Evolutionary conservation across 805 yeast genomes (phyloP).

Genomic region (Jamesozyma piceae): DNA sequence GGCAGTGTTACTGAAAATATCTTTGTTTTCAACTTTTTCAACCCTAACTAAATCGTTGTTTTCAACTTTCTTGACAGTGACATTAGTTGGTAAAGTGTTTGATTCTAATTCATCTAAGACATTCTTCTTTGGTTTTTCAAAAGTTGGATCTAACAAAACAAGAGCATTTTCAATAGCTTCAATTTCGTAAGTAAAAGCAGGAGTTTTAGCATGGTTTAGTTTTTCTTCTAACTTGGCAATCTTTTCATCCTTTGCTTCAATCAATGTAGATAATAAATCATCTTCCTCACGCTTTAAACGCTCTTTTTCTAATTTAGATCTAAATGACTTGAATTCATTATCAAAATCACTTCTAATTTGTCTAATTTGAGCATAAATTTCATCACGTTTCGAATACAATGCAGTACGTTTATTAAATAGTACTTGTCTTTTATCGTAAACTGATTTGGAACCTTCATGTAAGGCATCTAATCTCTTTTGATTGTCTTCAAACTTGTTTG

Average conservation of each 20-base stretch:
- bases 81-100: constrained; percentile 22
- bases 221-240: constrained; percentile 58
- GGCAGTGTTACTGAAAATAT: constrained; percentile 38
- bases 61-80: constrained; percentile 46
- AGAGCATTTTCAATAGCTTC: constrained; percentile 64
- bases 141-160: constrained; percentile 66
- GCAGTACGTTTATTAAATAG: constrained; percentile 58
- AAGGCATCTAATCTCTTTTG: constrained; percentile 64
- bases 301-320: constrained; percentile 58
- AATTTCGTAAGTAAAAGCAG: constrained; percentile 80
- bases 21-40: constrained; percentile 53
- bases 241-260: constrained; percentile 42
- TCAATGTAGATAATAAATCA: constrained; percentile 38
- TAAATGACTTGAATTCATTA: constrained; percentile 63
- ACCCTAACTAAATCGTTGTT: constrained; percentile 47
- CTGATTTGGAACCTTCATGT: constrained; percentile 47
- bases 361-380: constrained; percentile 55
- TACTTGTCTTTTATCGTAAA: constrained; percentile 56
- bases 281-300: constrained; percentile 57
- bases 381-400: constrained; percentile 59
- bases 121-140: constrained; percentile 45
- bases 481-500: constrained; percentile 56
- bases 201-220: constrained; percentile 62
- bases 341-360: constrained; percentile 66
- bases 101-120: constrained; percentile 27